Conservation (phyloP, 129 eudicot species). For the Rutidosis leptorrhynchoides region DNA sequence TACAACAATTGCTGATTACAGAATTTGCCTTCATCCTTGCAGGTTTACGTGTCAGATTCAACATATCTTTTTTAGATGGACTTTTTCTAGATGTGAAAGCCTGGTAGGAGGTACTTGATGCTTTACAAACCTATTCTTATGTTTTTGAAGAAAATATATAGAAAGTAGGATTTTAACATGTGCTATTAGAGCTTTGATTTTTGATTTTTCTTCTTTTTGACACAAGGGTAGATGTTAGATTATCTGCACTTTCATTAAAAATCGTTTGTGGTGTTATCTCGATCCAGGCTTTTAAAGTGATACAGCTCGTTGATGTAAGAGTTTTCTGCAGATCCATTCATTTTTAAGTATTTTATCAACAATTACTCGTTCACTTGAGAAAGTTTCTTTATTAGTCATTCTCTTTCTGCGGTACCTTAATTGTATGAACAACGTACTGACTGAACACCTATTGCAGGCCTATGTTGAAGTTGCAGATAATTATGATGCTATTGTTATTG, state of each 20-base stretch:
- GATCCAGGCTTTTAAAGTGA: conserved; percentile 76
- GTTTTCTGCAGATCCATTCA: conserved; percentile 73
- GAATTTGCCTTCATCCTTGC: conserved; percentile 16
- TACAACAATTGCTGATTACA: background rate
- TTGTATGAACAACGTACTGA: too few relatives aligned
- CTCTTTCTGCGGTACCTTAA: too few relatives aligned
- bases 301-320: conserved; percentile 78
- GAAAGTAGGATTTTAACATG: background rate
- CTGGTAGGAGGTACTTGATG: conserved; percentile 56
- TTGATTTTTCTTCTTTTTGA: background rate
- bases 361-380: conserved; percentile 1
- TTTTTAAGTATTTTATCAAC: conserved; percentile 11
- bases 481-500: conserved; percentile 78
- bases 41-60: conserved; percentile 87
- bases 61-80: conserved; percentile 87
- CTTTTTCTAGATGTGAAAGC: conserved; percentile 83
- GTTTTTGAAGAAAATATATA: background rate
- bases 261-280: conserved; percentile 11
- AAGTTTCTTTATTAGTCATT: background rate
- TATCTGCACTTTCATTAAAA: background rate
- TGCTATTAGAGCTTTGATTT: too few relatives aligned
- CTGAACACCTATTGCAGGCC: conserved; percentile 77
- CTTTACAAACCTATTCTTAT: background rate
- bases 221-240: background rate
- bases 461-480: conserved; percentile 89